Evolutionary conservation across 2,329 filamentous ascomycete species (phyloP), one percentile per base, ranked within the genome.

Genomic region (Nigrospora osmanthi): DNA sequence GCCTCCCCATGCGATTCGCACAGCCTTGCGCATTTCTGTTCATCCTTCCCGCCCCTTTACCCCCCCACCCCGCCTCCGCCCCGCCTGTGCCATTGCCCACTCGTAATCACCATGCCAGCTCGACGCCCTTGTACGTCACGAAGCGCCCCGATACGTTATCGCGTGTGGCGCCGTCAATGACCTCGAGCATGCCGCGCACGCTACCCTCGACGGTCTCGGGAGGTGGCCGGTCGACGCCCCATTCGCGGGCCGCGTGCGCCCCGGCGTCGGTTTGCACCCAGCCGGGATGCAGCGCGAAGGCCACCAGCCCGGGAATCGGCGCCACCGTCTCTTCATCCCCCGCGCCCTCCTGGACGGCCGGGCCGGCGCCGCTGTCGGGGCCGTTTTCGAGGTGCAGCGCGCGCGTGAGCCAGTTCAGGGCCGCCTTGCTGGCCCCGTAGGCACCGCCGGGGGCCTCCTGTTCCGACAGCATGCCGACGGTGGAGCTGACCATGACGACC

Each of bases 241-340:
- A 68, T 35, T 62, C 52, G 9, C 51, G 50, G 0, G 63, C 63
- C 3, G 55, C 58, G 2, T 49, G 48, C 1, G 59, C 47, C 2
- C 67, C 67, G 49, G 57, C 55, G 3, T 51, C 45, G 0, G 62
- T 65, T 28, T 53, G 47, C 3, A 68, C 65, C 54, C 65, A 69
- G 0, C 67, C 66, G 1, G 67, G 67, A 47, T 70, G 66, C 2
- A 65, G 49, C 0, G 62, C 60, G 16, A 65, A 49, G 1, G 57
- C 52, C 3, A 63, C 39, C 2, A 65, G 45, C 0, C 45, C 45
- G 6, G 23, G 23, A 10, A 28, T 28, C 23, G 23, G 23, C 23
- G 23, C 7, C 23, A 10, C 44, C 3, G 54, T 50, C 35, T 42
- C 43, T 6, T 28, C 23, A 10, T 10, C 23, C 23, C 2, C 23